Conservation (phyloP, 2,329 filamentous ascomycete genomes). For the Pseudogymnoascus sp. region DNA sequence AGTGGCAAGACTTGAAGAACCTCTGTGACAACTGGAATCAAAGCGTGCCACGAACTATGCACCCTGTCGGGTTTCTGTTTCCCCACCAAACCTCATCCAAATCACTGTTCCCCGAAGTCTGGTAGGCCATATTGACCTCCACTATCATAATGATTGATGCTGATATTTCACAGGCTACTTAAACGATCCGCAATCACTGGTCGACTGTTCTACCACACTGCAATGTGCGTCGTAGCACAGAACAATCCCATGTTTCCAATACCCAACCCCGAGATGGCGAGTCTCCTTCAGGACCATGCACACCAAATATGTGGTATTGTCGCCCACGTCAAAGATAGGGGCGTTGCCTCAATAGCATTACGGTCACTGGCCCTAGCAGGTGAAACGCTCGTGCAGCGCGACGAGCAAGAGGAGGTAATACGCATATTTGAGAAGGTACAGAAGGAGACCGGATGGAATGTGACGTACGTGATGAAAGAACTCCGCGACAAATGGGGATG, state of each 20-base stretch:
- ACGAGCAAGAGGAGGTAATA: slow-evolving; percentile 76
- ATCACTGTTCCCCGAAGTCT: slow-evolving; percentile 79
- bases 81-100: slow-evolving; percentile 59
- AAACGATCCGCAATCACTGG: slow-evolving; percentile 76
- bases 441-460: slow-evolving; percentile 70
- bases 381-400: slow-evolving; percentile 58
- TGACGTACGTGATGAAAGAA: slow-evolving; percentile 63
- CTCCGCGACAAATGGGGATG: slow-evolving; percentile 75
- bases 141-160: slow-evolving; percentile 14
- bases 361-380: slow-evolving; percentile 73
- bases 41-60: slow-evolving; percentile 76
- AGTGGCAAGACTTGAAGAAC: slow-evolving; percentile 75
- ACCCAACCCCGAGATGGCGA: slow-evolving; percentile 51
- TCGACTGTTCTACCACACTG: slow-evolving; percentile 81
- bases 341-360: slow-evolving; percentile 71
- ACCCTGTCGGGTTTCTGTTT: slow-evolving; percentile 71
- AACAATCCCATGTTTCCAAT: slow-evolving; percentile 60
- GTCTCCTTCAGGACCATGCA: slow-evolving; percentile 65
- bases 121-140: slow-evolving; percentile 43
- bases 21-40: slow-evolving; percentile 79
- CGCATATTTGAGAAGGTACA: slow-evolving; percentile 68
- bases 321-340: slow-evolving; percentile 73
- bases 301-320: slow-evolving; percentile 85
- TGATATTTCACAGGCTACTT: slow-evolving; percentile 55
- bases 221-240: slow-evolving; percentile 72